A percentile compares a stretch with the other conserved stretches of the same genome.
phyloP scores from a whole-genome alignment of 768 basidiomycete species.

The Boletus vermiculosoides region DNA sequence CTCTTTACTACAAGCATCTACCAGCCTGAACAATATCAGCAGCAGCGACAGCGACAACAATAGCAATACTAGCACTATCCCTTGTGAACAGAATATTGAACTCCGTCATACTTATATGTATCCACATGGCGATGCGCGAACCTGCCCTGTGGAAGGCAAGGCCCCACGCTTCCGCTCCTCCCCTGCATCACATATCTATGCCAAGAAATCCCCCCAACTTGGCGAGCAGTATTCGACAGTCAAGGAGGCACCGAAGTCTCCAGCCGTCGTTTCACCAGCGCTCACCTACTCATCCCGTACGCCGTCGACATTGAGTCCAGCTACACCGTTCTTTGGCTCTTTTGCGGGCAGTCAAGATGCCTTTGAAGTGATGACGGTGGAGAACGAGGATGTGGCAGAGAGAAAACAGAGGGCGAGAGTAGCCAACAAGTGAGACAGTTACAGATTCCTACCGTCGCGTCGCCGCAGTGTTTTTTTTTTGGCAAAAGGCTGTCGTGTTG shows the following conservation, averaged over 20 bases:
- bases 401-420: slow-evolving; percentile 25
- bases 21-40: slow-evolving; percentile 21
- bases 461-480: slow-evolving; percentile 1
- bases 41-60: slow-evolving; percentile 24
- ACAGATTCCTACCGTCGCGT: not conserved
- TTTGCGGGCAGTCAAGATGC: slow-evolving; percentile 38
- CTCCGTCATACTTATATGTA: slow-evolving; percentile 24
- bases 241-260: slow-evolving; percentile 41
- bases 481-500: slow-evolving; percentile 6
- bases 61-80: slow-evolving; percentile 22
- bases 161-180: slow-evolving; percentile 8
- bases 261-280: slow-evolving; percentile 62
- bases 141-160: slow-evolving; percentile 2
- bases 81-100: slow-evolving; percentile 15
- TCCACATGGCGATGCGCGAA: slow-evolving; percentile 19
- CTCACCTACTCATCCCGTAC: slow-evolving; percentile 67
- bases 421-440: slow-evolving; percentile 14
- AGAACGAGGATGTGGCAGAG: slow-evolving; percentile 23
- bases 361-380: slow-evolving; percentile 29
- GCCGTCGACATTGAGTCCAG: slow-evolving; percentile 65
- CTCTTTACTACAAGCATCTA: slow-evolving; percentile 19
- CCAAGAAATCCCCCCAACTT: slow-evolving; percentile 13
- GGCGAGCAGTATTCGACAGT: slow-evolving; percentile 15
- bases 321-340: slow-evolving; percentile 68
- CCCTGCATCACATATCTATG: slow-evolving; percentile 12